A percentile compares a stretch with the other conserved stretches of the same genome.
Conservation (phyloP, 2,329 filamentous ascomycete species). For the Colletotrichum phormii region DNA sequence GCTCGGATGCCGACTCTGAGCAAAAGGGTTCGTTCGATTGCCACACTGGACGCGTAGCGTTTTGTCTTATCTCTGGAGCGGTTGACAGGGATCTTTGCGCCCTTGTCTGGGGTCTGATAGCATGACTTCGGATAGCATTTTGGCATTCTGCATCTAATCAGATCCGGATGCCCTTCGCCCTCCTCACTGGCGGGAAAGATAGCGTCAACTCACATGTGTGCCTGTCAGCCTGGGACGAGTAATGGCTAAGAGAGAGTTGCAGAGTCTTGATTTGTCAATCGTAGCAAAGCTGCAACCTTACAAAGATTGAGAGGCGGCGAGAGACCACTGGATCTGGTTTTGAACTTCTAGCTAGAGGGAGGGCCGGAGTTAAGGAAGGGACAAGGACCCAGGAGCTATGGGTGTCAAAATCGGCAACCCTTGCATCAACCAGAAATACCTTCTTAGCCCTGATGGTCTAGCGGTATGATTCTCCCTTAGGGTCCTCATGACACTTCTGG, state of each 20-base stretch:
- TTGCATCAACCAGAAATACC: too few species aligned
- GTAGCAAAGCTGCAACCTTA: background rate
- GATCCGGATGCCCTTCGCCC: background rate
- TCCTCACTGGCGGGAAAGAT: background rate
- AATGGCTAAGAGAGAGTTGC: background rate
- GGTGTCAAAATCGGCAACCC: too few species aligned
- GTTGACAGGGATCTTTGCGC: slow-evolving; percentile 22
- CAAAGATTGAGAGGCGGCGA: background rate
- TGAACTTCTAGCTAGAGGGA: too few species aligned
- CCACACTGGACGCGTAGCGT: slow-evolving; percentile 18
- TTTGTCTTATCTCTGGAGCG: slow-evolving; percentile 25
- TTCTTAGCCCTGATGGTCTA: slow-evolving; percentile 28
- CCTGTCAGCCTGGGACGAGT: background rate
- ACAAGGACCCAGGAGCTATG: too few species aligned
- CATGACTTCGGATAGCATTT: background rate
- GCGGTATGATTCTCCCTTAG: slow-evolving; percentile 37
- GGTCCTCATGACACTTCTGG: background rate
- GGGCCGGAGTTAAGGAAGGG: too few species aligned
- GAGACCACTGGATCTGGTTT: too few species aligned
- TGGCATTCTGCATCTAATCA: background rate
- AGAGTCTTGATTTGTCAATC: background rate
- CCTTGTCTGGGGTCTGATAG: slow-evolving; percentile 15
- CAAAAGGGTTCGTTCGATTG: slow-evolving; percentile 25
- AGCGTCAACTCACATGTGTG: background rate
- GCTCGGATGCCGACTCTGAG: slow-evolving; percentile 30